Base-by-base conservation (phyloP, 164 flowering plant species). In the Annona cherimola region DNA sequence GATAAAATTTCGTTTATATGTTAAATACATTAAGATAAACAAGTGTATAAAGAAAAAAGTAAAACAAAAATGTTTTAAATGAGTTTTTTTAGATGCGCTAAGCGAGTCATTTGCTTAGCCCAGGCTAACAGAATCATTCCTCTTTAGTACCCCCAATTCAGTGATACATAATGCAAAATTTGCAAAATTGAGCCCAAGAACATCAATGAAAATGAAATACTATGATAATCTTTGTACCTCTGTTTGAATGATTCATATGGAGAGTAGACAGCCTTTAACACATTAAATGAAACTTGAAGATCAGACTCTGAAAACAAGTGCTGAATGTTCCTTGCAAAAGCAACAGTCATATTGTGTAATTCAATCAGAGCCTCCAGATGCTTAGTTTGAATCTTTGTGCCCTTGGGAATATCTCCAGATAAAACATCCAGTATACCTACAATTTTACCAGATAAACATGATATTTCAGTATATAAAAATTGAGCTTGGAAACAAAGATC, bases 341-440 rank as follows among this genome's bases (percentile, higher is more conserved):
- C 83, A 68, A 88, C 85, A 0, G 98, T 92, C 85, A 88, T 85
- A 71, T 85, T 92, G 80, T 96, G 98, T 74, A 96, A 79, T 63
- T 96, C 98, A 77, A 93, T 92, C 74, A 96, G 79, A 41, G 94
- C 90, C 75, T 88, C 94, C 9, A 96, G 88, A 85, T 96, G 99
- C 82, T 87, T 96, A 18, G 86, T 83, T 79, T 93, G 97, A 71
- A 96, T 80, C 82, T 87, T 92, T 74, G 80, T 82, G 62, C 94
- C 95, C 81, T 96, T 93, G 18, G 92, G 85, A 84, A 88, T 81
- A 80, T 92, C 98, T 65, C 97, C 97, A 76, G 97, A 88, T 77
- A 90, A 78, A 74, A 93, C 83, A 80, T 96, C 99, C 73, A 96
- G 72, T 75, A 92, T 74, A 71, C 99, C 99, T 96, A 88, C 71